Evolutionary conservation across 2,329 filamentous ascomycete species (phyloP), one percentile per base, ranked within the genome.

Genomic region (Fusarium sp.): DNA sequence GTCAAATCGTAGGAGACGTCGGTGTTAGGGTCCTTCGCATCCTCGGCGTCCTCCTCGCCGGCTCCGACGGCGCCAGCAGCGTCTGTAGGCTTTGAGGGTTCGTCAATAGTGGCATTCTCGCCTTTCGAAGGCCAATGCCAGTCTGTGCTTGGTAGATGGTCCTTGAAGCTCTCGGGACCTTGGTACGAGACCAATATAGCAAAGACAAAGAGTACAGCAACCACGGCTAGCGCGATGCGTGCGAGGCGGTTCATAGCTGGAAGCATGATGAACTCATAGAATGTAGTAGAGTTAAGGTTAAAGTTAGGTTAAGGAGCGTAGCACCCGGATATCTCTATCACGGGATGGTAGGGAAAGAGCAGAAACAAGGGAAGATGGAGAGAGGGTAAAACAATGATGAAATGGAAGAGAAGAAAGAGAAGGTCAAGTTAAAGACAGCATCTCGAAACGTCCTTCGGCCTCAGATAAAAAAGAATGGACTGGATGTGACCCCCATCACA

Each of bases 1-100:
- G 58, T 71, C 44, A 75, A 59, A 54, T 75, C 73, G 57, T 74
- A 75, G 20, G 73, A 75, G 30, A 75, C 67, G 30, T 74, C 73
- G 24, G 44, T 65, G 34, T 65, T 65, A 18, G 64, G 55, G 15
- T 70, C 68, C 47, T 64, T 70, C 5, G 55, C 34, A 24, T 45
- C 52, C 22, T 70, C 65, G 20, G 55, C 54, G 16, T 70, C 68
- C 59, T 70, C 68, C 34, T 70, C 68, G 6, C 67, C 67, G 16
- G 66, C 67, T 29, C 66, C 66, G 13, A 62, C 44, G 24, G 60
- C 59, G 25, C 49, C 61, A n/a, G 65, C 52, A 32, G 18, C 53
- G 13, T 68, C 55, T n/a, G 68, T 61, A 3, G 68, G 67, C 48
- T 53, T 56, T n/a, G 63, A 43, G 10, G 64, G 52, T 34, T 66